Evolutionary conservation across 2,329 filamentous ascomycete genomes (phyloP).

Genomic region (Salinomyces thailandicus): DNA sequence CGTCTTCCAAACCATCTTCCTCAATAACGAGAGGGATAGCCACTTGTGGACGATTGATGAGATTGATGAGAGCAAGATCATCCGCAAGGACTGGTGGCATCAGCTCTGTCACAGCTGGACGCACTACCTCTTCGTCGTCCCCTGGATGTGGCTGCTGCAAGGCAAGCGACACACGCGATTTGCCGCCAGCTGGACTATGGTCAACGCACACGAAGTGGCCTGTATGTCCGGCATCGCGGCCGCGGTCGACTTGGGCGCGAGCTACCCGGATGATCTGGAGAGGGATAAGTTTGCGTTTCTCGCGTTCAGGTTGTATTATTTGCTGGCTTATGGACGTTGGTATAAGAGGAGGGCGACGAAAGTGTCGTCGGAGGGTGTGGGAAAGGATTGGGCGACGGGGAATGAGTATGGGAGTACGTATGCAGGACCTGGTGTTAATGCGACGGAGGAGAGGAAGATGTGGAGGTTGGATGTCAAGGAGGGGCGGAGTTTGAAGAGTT

Average conservation of each 20-base stretch:
- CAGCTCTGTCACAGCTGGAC: conserved; percentile 55
- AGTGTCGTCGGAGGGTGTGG: conserved; percentile 35
- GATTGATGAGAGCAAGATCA: conserved; percentile 50
- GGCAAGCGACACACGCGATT: conserved; percentile 53
- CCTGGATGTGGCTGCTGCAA: conserved; percentile 62
- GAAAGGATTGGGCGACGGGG: conserved; percentile 47
- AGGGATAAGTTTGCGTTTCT: conserved; percentile 52
- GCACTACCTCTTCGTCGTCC: conserved; percentile 56
- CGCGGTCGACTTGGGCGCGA: conserved; percentile 56
- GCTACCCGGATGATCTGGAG: conserved; percentile 53
- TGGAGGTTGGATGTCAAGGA: conserved; percentile 41
- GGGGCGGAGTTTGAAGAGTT: conserved; percentile 21
- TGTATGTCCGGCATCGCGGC: conserved; percentile 61
- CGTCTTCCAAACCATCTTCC: conserved; percentile 60
- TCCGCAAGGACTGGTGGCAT: conserved; percentile 57
- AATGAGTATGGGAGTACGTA: conserved; percentile 49
- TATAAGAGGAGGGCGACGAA: conserved; percentile 36
- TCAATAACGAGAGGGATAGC: conserved; percentile 46
- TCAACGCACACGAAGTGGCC: conserved; percentile 61
- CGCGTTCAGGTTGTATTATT: conserved; percentile 51
- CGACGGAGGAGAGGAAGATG: conserved; percentile 41
- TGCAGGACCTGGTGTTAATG: conserved; percentile 46
- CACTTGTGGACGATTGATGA: conserved; percentile 50
- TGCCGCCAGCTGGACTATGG: conserved; percentile 58
- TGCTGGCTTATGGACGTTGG: conserved; percentile 52